phyloP scores from a whole-genome alignment of 352 stramenopile genomes.

The Pythium pyrilobum region DNA sequence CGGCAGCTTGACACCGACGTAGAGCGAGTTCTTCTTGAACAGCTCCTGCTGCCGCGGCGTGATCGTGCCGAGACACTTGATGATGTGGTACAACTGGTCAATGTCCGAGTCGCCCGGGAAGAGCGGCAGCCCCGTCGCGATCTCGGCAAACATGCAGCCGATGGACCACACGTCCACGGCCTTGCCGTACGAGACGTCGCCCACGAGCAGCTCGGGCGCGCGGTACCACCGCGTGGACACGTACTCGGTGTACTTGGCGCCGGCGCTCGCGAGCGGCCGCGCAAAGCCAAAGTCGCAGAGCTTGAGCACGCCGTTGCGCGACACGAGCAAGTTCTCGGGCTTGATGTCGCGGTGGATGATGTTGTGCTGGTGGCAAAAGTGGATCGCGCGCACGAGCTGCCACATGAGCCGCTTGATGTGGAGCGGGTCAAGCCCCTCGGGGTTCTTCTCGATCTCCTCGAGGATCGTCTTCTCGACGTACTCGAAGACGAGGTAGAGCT shows the following conservation, averaged over 20 bases:
- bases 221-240: conserved; percentile 94
- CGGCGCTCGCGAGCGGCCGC: conserved; percentile 51
- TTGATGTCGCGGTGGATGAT: conserved; percentile 96
- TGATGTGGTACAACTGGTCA: conserved; percentile 90
- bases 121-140: conserved; percentile 94
- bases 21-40: conserved; percentile 79
- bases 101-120: conserved; percentile 97
- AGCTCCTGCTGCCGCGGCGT: conserved; percentile 75
- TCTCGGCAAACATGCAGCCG: conserved; percentile 95
- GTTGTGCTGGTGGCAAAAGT: conserved; percentile 95
- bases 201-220: conserved; percentile 90
- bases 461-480: conserved; percentile 87
- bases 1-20: conserved; percentile 73
- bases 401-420: conserved; percentile 80
- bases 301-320: conserved; percentile 92
- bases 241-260: conserved; percentile 85
- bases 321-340: conserved; percentile 93
- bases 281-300: conserved; percentile 89
- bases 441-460: conserved; percentile 86
- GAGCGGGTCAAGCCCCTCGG: conserved; percentile 58
- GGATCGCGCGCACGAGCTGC: conserved; percentile 78
- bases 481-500: conserved; percentile 86
- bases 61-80: conserved; percentile 65
- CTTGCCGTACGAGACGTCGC: conserved; percentile 90
- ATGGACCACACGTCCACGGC: conserved; percentile 97